Conservation (phyloP, 2,329 filamentous ascomycete species). For the Monilinia vaccinii-corymbosi region DNA sequence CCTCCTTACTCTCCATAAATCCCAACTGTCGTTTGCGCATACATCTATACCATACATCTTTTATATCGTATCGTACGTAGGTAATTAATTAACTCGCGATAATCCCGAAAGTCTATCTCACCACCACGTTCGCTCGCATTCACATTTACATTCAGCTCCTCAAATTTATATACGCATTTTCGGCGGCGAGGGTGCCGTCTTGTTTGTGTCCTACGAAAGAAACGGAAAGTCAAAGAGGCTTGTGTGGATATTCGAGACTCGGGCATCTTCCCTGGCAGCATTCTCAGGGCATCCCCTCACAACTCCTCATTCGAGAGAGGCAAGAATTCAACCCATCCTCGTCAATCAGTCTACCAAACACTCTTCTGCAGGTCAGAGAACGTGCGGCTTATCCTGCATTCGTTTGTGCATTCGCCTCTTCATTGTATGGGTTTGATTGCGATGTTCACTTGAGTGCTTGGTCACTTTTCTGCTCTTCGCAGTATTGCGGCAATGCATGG, state of each 20-base stretch:
- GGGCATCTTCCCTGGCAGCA: background rate
- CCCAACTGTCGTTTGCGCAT: background rate
- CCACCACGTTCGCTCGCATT: background rate
- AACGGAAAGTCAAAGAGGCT: too few relatives aligned
- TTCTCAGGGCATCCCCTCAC: too few relatives aligned
- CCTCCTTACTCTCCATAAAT: background rate
- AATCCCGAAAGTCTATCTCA: background rate
- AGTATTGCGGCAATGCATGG: constrained; percentile 25
- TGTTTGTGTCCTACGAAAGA: too few relatives aligned
- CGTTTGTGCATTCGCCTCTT: constrained; percentile 1
- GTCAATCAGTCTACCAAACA: background rate
- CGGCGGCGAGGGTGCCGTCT: too few relatives aligned
- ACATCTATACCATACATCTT: background rate
- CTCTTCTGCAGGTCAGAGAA: constrained; percentile 8
- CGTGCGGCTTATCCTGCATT: background rate
- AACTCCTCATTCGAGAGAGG: background rate
- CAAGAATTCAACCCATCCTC: constrained; percentile 1
- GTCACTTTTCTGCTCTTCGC: constrained; percentile 11
- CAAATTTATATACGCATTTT: too few relatives aligned
- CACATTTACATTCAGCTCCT: background rate
- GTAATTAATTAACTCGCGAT: background rate
- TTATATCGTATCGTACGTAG: too few relatives aligned
- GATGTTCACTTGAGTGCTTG: constrained; percentile 10
- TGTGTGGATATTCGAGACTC: background rate
- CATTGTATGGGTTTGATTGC: background rate